A percentile compares a stretch with the other conserved stretches of the same genome.
phyloP scores from a whole-genome alignment of 179 eudicot species.

The Beta lomatogona region DNA sequence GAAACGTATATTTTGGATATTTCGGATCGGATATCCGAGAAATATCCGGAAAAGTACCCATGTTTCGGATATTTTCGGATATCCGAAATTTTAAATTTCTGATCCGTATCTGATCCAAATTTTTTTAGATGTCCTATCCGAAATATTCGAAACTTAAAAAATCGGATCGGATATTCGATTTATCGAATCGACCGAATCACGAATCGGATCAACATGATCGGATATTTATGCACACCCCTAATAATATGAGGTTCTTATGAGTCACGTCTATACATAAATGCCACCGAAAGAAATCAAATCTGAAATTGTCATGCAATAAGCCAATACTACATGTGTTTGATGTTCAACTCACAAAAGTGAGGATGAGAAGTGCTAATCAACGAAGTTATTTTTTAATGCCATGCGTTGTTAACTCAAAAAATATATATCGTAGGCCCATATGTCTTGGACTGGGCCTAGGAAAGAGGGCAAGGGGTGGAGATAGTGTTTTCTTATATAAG shows the following conservation, averaged over 20 bases:
- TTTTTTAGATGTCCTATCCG: too few relatives aligned
- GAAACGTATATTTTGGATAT: too few relatives aligned
- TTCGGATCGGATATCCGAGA: too few relatives aligned
- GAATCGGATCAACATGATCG: too few relatives aligned
- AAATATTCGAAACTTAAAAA: too few relatives aligned
- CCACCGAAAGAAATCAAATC: neutral
- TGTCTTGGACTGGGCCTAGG: conserved; percentile 20
- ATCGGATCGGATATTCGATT: too few relatives aligned
- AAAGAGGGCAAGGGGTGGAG: neutral
- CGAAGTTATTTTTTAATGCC: neutral
- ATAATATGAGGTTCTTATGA: neutral
- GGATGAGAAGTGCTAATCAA: conserved; percentile 1
- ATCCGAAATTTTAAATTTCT: too few relatives aligned
- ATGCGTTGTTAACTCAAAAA: neutral
- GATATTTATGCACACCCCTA: too few relatives aligned
- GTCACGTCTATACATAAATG: neutral
- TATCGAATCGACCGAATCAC: too few relatives aligned
- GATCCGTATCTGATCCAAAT: too few relatives aligned
- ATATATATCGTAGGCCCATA: neutral
- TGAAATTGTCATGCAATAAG: neutral
- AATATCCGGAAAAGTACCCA: too few relatives aligned
- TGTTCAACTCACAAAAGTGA: neutral
- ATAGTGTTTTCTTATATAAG: neutral
- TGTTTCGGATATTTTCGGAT: too few relatives aligned
- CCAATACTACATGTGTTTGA: neutral